phyloP scores from a whole-genome alignment of 2,329 filamentous ascomycete species.

The Venturia carpophila region DNA sequence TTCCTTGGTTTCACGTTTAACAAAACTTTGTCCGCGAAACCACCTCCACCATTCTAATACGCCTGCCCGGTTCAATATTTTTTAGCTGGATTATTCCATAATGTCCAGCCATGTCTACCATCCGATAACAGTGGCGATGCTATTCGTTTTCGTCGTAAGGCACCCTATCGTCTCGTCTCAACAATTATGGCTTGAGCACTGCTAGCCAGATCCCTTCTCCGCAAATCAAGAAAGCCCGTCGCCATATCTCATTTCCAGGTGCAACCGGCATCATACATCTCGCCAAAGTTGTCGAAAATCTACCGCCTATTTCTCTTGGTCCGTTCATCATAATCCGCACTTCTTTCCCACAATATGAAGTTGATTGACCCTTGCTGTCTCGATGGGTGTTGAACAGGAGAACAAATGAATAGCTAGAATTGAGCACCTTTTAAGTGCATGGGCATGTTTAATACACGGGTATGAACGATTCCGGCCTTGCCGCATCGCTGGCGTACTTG shows the following conservation, averaged over 20 bases:
- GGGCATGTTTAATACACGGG: not conserved
- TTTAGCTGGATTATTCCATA: not conserved
- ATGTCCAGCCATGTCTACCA: not conserved
- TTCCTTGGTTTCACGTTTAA: not conserved
- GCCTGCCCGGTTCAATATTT: not conserved
- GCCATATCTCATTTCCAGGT: not conserved
- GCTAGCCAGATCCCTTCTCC: not conserved
- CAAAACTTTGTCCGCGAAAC: not conserved
- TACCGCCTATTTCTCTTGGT: not conserved
- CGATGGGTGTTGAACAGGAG: not conserved
- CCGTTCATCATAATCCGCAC: not conserved
- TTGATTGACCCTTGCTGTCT: not conserved
- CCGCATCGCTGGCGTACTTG: not conserved
- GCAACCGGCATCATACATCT: not conserved
- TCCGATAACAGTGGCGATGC: not conserved
- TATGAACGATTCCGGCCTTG: not conserved
- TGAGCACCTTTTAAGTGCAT: not conserved
- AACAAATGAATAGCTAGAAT: not conserved
- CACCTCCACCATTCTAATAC: slow-evolving; percentile 3
- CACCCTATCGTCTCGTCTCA: not conserved
- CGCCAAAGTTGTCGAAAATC: not conserved
- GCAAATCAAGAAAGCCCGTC: not conserved
- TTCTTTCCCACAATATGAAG: not conserved
- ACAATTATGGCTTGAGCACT: not conserved
- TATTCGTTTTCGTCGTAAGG: not conserved